Base-by-base conservation (phyloP, 1,284 basidiomycete species). In the Tylopilus orsonianus region DNA sequence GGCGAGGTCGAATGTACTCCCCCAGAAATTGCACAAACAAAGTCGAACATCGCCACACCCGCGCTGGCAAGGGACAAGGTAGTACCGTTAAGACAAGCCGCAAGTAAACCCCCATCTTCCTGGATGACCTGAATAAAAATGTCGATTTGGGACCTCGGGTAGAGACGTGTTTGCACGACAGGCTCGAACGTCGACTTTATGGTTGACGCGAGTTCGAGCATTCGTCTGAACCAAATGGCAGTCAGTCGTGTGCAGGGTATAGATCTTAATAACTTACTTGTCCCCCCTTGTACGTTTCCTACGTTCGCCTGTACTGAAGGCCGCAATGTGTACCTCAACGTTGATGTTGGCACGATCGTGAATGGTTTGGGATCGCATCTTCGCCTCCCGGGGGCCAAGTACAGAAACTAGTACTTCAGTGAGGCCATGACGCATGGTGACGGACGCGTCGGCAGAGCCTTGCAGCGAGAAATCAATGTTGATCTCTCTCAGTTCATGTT, bases 181-280 rank as follows among this genome's bases (percentile, higher is more conserved):
- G 95, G 93, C 65, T 98, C 94, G 61, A 99, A 98, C 0, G 96
- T 97, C 32, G 91, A 87, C 70, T 93, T 89, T 56, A 99, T 85
- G 12, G 87, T 83, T 2, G 90, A 79, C 2, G 87, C 90, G 52
- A 97, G 78, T 69, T 99, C 96, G 50, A 93, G 75, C 49, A 92
- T 79, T 16, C 94, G 91, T 68, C 96, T 97, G 44, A 50, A 24
- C 6, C 30, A 43, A 30, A 27, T 2, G 12, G 30, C 19, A n/a
- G 19, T 61, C 18, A 55, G 50, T 14, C 10, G 16, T 35, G 4
- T 13, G 22, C 46, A 55, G 42, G 30, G 33, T 9, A 5, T n/a
- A 27, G 26, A 50, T 29, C 10, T 27, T 13, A 29, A 49, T 43
- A 37, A 75, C 87, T 72, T 67, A 95, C 93, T 91, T 93, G 75